phyloP scores from a whole-genome alignment of 257 asterid species.

The Salvia hispanica region DNA sequence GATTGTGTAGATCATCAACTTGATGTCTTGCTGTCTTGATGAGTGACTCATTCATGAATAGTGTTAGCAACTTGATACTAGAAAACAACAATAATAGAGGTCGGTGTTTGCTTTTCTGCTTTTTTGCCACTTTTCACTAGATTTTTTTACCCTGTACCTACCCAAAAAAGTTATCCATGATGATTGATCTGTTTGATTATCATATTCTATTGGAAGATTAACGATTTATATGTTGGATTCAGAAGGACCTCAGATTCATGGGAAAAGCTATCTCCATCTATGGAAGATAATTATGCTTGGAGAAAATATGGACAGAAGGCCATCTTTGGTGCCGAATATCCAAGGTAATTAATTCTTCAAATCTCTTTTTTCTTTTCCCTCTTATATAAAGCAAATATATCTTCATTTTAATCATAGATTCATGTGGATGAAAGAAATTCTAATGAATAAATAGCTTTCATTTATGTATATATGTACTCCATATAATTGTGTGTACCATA shows the following conservation, averaged over 20 bases:
- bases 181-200: neutral
- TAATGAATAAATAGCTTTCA: neutral
- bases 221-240: slow-evolving; percentile 2
- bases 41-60: neutral
- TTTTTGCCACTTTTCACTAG: neutral
- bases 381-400: too few species aligned
- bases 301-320: slow-evolving; percentile 85
- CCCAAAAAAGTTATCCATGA: neutral
- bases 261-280: slow-evolving; percentile 29
- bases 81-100: slow-evolving; percentile 20
- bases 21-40: too few species aligned
- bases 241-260: slow-evolving; percentile 52
- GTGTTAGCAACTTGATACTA: slow-evolving; percentile 14
- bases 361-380: too few species aligned
- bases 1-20: neutral
- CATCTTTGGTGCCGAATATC: slow-evolving; percentile 49
- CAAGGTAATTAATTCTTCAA: slow-evolving; percentile 49
- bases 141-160: neutral
- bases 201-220: neutral
- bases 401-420: neutral
- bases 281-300: slow-evolving; percentile 72
- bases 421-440: neutral
- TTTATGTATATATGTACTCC: too few species aligned
- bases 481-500: too few species aligned
- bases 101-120: slow-evolving; percentile 2